Percentiles rank a stretch among this genome's conserved stretches.
Conservation (phyloP, 1,284 basidiomycete genomes). For the Ceratobasidium sp. region DNA sequence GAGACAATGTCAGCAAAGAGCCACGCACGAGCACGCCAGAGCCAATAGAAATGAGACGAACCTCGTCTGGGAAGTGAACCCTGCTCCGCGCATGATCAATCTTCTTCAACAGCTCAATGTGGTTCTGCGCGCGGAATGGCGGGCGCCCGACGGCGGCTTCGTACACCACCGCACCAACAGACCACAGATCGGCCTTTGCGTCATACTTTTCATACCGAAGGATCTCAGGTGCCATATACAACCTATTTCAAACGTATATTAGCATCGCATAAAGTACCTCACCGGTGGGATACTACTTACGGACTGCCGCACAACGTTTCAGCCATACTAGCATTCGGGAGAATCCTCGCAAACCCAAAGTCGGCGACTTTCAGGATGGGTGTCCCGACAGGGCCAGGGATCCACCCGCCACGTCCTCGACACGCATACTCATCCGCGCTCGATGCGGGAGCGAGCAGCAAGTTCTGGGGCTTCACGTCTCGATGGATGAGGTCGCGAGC, state of each 20-base stretch:
- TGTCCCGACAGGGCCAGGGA: slow-evolving; percentile 78
- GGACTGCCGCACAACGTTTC: slow-evolving; percentile 98
- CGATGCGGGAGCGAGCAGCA: slow-evolving; percentile 88
- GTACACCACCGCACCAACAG: slow-evolving; percentile 95
- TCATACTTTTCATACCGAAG: slow-evolving; percentile 98
- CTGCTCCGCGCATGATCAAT: slow-evolving; percentile 83
- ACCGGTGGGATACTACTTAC: slow-evolving; percentile 63
- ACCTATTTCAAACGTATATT: slow-evolving; percentile 59
- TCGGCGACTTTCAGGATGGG: slow-evolving; percentile 97
- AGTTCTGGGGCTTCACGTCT: slow-evolving; percentile 98
- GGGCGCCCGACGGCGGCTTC: slow-evolving; percentile 96
- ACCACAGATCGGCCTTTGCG: slow-evolving; percentile 98
- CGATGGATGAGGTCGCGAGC: slow-evolving; percentile 93
- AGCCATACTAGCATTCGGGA: slow-evolving; percentile 94
- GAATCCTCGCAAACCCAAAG: slow-evolving; percentile 95
- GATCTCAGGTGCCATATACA: slow-evolving; percentile 99
- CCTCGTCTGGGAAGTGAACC: slow-evolving; percentile 95
- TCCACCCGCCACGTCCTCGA: slow-evolving; percentile 68
- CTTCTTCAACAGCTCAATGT: slow-evolving; percentile 94
- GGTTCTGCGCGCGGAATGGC: slow-evolving; percentile 95
- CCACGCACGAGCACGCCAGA: slow-evolving; percentile 1
- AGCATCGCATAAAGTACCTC: not conserved
- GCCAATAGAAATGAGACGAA: slow-evolving; percentile 51
- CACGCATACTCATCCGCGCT: slow-evolving; percentile 77
- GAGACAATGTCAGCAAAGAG: slow-evolving; percentile 32